Percentiles rank a stretch among this genome's conserved stretches.
Conservation (phyloP, 345 rosid species). For the Pistacia vera region DNA sequence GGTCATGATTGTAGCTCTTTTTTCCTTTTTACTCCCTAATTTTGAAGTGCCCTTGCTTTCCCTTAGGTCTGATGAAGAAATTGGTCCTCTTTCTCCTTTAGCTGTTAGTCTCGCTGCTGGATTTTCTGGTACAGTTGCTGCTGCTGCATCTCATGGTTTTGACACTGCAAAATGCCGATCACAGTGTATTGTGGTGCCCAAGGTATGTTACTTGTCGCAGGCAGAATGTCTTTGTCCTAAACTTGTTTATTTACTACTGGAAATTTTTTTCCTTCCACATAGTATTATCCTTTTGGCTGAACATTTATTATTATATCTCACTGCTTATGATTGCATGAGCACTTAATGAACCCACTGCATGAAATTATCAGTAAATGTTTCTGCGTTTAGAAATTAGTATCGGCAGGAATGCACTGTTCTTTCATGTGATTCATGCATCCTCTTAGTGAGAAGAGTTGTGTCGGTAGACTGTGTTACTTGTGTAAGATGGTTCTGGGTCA, state of each 20-base stretch:
- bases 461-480: not conserved
- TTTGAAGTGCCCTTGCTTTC: constrained; percentile 19
- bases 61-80: constrained; percentile 68
- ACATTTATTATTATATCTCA: not conserved
- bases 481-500: not conserved
- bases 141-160: constrained; percentile 91
- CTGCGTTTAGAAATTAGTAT: not conserved
- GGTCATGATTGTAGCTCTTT: not conserved
- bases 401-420: not conserved
- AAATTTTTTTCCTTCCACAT: not conserved
- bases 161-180: constrained; percentile 86
- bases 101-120: constrained; percentile 80
- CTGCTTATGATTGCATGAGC: not conserved
- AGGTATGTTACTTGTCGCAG: constrained; percentile 40
- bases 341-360: not conserved
- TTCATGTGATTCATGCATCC: not conserved
- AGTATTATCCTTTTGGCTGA: no score
- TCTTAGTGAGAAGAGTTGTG: not conserved
- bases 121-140: constrained; percentile 77
- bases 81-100: constrained; percentile 74
- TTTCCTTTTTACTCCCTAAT: not conserved
- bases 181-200: constrained; percentile 85
- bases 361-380: not conserved
- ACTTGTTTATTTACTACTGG: not conserved
- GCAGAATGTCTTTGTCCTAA: not conserved